Evolutionary conservation across 495 filamentous ascomycete species (phyloP).

Genomic region (Cetradonia linearis): DNA sequence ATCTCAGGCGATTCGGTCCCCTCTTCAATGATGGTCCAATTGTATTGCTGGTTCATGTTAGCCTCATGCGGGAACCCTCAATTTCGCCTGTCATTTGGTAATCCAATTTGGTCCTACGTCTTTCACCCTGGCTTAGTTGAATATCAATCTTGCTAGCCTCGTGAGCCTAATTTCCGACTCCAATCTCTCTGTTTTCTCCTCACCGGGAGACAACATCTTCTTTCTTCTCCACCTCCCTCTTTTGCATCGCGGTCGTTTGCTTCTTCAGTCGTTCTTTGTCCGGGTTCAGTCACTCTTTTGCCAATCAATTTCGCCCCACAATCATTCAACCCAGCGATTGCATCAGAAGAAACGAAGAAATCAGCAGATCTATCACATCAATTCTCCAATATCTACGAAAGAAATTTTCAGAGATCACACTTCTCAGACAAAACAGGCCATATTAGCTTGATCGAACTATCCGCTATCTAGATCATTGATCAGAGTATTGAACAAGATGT

Average conservation of each 20-base stretch:
- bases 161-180: constrained; percentile 11
- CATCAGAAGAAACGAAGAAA: constrained; percentile 10
- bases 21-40: constrained; percentile 9
- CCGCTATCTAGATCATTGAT: neutral
- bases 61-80: constrained; percentile 13
- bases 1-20: constrained; percentile 2
- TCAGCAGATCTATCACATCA: constrained; percentile 5
- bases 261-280: constrained; percentile 27
- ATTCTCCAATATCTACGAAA: neutral
- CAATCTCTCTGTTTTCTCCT: constrained; percentile 11
- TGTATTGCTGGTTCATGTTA: constrained; percentile 1
- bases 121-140: constrained; percentile 10
- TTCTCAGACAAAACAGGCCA: constrained; percentile 1
- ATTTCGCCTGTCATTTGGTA: constrained; percentile 3
- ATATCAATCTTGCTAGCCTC: neutral
- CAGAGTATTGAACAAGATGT: constrained; percentile 18
- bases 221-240: constrained; percentile 16
- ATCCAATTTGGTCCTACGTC: constrained; percentile 19
- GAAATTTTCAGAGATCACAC: neutral
- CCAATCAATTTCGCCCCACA: constrained; percentile 42
- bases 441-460: constrained; percentile 1
- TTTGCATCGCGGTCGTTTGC: constrained; percentile 24
- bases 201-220: neutral
- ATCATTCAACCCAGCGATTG: constrained; percentile 23
- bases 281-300: constrained; percentile 36